Base-by-base conservation (phyloP, 768 basidiomycete genomes). In the Pholiota conissans region DNA sequence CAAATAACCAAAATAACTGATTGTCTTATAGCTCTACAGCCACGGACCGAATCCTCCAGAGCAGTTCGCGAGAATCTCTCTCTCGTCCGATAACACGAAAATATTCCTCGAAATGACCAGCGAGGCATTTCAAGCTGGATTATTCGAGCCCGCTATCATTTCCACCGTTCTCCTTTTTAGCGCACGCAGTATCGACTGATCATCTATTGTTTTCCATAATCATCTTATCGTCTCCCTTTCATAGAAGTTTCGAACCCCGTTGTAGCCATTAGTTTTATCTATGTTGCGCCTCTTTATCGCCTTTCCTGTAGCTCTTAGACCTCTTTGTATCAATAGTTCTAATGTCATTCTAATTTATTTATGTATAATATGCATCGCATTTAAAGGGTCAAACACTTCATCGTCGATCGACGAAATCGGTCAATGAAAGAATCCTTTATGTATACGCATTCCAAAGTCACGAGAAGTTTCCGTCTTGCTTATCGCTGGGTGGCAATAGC, bases 21-120 rank as follows among this genome's bases (percentile, higher is more conserved):
- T 27, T 27, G 28, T 27, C 27, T 9, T 0, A 3, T 13, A 66
- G 65, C 27, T 66, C 3, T 66, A 63, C n/a, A 66, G 57, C 39
- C 47, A 56, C 10, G 65, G 65, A 35, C 61, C 65, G 3, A 63
- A 56, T 57, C 59, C 62, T 8, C 61, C 65, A 9, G 58, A 57
- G 16, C 60, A 66, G n/a, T 62, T 46, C 22, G 65, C 65, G 0
- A 56, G 65, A 3, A 30, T 66, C 5, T 55, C 59, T 3, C 24
- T 62, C 11, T 3, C 61, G 0, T 13, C 35, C 5, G 52, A 61
- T 16, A 45, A 55, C 13, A 32, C 52, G n/a, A 57, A 49, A 27
- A 47, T 61, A 0, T 10, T 60, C 3, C 60, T 66, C 5, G 65
- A 66, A 34, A 61, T 66, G 4, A 62, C 61, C 0, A 66, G 51